Conservation (phyloP, 2,329 filamentous ascomycete genomes). For the Delphinella strobiligena region DNA sequence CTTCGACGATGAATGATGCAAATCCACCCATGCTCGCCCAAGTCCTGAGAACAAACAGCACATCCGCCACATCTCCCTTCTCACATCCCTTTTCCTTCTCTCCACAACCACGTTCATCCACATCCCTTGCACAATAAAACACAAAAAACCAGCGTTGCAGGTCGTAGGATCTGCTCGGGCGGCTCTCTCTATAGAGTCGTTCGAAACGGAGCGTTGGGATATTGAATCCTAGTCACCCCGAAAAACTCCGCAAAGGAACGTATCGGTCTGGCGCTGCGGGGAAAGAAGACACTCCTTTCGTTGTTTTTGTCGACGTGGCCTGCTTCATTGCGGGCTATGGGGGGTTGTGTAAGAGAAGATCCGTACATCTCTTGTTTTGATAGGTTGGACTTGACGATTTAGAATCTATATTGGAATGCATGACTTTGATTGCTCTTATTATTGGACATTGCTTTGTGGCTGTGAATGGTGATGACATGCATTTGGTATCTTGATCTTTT, state of each 20-base stretch:
- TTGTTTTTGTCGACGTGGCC: slow-evolving; percentile 4
- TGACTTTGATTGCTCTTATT: no score
- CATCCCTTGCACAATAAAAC: not conserved
- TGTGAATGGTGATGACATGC: no score
- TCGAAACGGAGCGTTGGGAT: slow-evolving; percentile 38
- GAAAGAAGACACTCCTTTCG: slow-evolving; percentile 23
- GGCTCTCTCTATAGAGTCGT: slow-evolving; percentile 19
- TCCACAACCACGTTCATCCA: not conserved
- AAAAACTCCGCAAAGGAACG: not conserved
- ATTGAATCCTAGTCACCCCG: slow-evolving; percentile 14
- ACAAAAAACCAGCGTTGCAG: slow-evolving; percentile 29
- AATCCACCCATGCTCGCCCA: no score
- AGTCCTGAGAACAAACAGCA: no score
- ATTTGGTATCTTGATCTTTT: no score
- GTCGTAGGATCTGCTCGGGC: slow-evolving; percentile 31
- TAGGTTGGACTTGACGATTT: no score
- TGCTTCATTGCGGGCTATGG: slow-evolving; percentile 17
- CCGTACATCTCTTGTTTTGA: slow-evolving; percentile 21
- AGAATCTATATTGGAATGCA: no score
- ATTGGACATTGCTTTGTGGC: no score
- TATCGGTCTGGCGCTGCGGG: slow-evolving; percentile 11
- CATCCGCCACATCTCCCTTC: no score
- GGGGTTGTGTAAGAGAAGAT: slow-evolving; percentile 26
- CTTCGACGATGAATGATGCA: no score
- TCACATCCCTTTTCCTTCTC: slow-evolving; percentile 1